Base-by-base conservation (phyloP, 768 basidiomycete species). In the Cystobasidiopsis lactophilus region DNA sequence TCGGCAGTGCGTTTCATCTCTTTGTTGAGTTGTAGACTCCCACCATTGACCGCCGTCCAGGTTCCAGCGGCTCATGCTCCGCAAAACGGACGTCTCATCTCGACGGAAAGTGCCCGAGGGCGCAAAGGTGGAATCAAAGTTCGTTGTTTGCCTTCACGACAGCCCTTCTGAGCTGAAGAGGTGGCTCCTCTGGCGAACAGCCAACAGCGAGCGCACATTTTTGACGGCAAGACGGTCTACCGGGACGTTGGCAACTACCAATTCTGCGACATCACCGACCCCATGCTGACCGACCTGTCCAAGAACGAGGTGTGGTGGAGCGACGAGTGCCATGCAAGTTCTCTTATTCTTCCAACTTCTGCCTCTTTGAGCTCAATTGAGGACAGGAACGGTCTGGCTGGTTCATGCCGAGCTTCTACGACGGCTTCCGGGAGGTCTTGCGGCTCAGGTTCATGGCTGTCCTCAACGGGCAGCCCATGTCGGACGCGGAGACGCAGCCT, bases 241-340 rank as follows among this genome's bases (percentile, higher is more conserved):
- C 78, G 80, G 59, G 82, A 91, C 65, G 81, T 84, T 0, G 86
- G 85, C 1, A 83, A 85, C 18, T 98, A 85, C 68, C 93, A 96
- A 66, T 71, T 98, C 5, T 83, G 83, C 65, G 93, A 98, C 65
- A 82, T 98, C 58, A 68, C 72, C 5, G 93, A 98, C 64, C 77
- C 79, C 5, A 79, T 88, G 74, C 67, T 93, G 45, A 76, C 76
- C 58, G 71, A 72, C 35, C 79, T 89, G 75, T 83, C 96, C 49
- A 74, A 80, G 55, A 76, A 80, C 53, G 71, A 76, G 3, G 73
- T 76, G 16, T 79, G 76, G 41, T 68, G 82, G 18, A 75, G 78
- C 31, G 79, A 82, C 55, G 70, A 66, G 13, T 85, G 83, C 64
- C 72, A 85, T 62, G 86, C 89, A 55, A 60, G 81, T 70, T 35